Evolutionary conservation across 2,329 filamentous ascomycete species (phyloP).

Genomic region (Huntiella abstrusa): DNA sequence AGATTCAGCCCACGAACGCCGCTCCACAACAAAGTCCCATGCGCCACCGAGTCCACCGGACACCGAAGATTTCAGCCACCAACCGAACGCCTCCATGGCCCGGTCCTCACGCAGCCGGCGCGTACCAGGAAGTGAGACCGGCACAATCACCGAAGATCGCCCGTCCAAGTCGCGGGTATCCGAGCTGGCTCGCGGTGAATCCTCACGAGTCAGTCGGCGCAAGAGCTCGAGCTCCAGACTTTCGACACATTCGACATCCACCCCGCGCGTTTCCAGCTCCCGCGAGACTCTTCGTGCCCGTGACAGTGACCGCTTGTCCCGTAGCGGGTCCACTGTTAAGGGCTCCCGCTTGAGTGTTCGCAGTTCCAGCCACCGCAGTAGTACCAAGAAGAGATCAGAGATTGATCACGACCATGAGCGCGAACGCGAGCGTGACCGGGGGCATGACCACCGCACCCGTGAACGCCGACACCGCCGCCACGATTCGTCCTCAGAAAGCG

Average conservation of each 20-base stretch:
- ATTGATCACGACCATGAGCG: constrained; percentile 24
- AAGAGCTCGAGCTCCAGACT: constrained; percentile 33
- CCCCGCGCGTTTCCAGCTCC: constrained; percentile 14
- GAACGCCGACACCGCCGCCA: constrained; percentile 20
- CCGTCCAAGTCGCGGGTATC: constrained; percentile 26
- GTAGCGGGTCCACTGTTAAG: constrained; percentile 13
- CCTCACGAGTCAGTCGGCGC: constrained; percentile 17
- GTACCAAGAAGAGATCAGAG: constrained; percentile 19
- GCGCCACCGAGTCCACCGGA: constrained; percentile 45
- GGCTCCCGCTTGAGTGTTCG: constrained; percentile 15
- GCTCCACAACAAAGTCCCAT: constrained; percentile 19
- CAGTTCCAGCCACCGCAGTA: constrained; percentile 9
- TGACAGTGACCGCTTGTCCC: constrained; percentile 12
- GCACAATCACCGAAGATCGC: constrained; percentile 15
- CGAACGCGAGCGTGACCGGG: background rate
- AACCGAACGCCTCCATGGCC: constrained; percentile 1
- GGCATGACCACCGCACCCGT: constrained; percentile 18
- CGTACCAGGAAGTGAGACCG: constrained; percentile 5
- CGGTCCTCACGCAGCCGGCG: constrained; percentile 8
- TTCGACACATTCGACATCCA: constrained; percentile 39
- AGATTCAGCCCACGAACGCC: constrained; percentile 23
- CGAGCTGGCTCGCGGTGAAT: constrained; percentile 24
- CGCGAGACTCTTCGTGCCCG: constrained; percentile 13
- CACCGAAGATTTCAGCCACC: constrained; percentile 33
- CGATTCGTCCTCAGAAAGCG: constrained; percentile 25